Evolutionary conservation across 1,284 basidiomycete genomes (phyloP).

Genomic region (Anthracocystis panici-leucophaei): DNA sequence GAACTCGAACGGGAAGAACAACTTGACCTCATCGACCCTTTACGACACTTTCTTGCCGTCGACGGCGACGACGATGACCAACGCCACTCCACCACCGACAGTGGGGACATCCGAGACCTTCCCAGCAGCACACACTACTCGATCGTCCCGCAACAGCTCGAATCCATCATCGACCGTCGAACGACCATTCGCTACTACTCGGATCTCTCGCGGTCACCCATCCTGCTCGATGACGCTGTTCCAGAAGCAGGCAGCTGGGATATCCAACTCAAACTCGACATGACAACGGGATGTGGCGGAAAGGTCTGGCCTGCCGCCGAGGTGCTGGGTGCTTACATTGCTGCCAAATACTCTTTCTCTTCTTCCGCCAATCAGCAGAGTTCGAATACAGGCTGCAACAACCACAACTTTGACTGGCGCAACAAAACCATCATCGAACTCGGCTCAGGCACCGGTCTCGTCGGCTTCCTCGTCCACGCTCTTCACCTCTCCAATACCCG

Average conservation of each 20-base stretch:
- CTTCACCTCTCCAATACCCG: constrained; percentile 73
- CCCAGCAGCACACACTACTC: constrained; percentile 24
- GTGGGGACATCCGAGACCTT: constrained; percentile 14
- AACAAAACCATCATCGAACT: constrained; percentile 78
- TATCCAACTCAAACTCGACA: constrained; percentile 76
- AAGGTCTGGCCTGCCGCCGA: constrained; percentile 92
- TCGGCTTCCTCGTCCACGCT: constrained; percentile 82
- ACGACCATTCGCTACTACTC: constrained; percentile 54
- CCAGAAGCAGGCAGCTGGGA: constrained; percentile 35
- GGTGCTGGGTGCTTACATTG: constrained; percentile 73
- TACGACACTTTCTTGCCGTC: constrained; percentile 75
- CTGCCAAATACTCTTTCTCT: constrained; percentile 29
- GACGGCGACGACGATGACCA: constrained; percentile 17
- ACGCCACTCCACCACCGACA: not conserved
- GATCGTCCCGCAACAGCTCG: constrained; percentile 75
- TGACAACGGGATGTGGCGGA: constrained; percentile 87
- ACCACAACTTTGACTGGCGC: constrained; percentile 41
- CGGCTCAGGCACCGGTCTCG: constrained; percentile 86
- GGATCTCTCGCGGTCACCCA: constrained; percentile 30
- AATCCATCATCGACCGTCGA: constrained; percentile 71
- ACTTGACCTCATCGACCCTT: constrained; percentile 76
- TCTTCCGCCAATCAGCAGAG: not conserved
- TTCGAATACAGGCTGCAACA: constrained; percentile 12
- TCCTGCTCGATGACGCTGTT: constrained; percentile 1
- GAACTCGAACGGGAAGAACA: constrained; percentile 70